phyloP scores from a whole-genome alignment of 352 stramenopile species.

The Phytophthora idaei region DNA sequence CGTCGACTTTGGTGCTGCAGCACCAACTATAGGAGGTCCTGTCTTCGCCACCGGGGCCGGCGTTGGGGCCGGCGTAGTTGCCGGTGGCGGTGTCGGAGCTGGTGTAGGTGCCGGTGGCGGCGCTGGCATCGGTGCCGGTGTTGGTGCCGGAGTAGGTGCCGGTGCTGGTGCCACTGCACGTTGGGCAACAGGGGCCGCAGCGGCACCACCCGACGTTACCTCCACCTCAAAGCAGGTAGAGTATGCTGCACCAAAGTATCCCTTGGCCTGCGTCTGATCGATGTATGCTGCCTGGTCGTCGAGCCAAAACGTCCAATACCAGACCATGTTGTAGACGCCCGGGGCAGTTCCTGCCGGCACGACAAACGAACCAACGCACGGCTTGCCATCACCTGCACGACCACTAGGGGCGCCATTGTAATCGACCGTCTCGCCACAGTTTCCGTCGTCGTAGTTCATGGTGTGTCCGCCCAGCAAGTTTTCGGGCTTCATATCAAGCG shows the following conservation, averaged over 20 bases:
- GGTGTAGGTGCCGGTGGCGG: constrained; percentile 7
- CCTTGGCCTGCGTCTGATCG: constrained; percentile 49
- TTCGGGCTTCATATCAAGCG: constrained; percentile 54
- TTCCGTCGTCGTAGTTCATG: constrained; percentile 61
- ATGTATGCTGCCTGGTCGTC: constrained; percentile 51
- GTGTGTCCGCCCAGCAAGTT: constrained; percentile 55
- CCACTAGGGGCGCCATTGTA: constrained; percentile 43
- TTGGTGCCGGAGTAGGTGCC: constrained; percentile 6
- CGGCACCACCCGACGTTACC: constrained; percentile 28
- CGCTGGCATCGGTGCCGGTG: not conserved
- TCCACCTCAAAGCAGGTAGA: constrained; percentile 75
- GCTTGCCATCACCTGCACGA: constrained; percentile 62
- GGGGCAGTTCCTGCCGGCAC: constrained; percentile 48
- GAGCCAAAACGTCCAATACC: constrained; percentile 77
- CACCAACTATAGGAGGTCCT: constrained; percentile 13
- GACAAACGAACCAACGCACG: constrained; percentile 62
- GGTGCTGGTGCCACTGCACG: not conserved
- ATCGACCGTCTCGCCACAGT: constrained; percentile 63
- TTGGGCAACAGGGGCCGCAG: not conserved
- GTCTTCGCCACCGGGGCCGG: constrained; percentile 4
- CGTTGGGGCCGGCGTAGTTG: constrained; percentile 1
- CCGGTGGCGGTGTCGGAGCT: not conserved
- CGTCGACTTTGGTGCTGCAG: constrained; percentile 4
- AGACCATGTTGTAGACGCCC: constrained; percentile 70
- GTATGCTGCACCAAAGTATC: constrained; percentile 73